A percentile compares a stretch with the other conserved stretches of the same genome.
These are phyloP conservation scores for Trichoderma arundinaceum DNA, from an alignment of 2,329 filamentous ascomycete genomes.

Conservation along the genomic window DNA sequence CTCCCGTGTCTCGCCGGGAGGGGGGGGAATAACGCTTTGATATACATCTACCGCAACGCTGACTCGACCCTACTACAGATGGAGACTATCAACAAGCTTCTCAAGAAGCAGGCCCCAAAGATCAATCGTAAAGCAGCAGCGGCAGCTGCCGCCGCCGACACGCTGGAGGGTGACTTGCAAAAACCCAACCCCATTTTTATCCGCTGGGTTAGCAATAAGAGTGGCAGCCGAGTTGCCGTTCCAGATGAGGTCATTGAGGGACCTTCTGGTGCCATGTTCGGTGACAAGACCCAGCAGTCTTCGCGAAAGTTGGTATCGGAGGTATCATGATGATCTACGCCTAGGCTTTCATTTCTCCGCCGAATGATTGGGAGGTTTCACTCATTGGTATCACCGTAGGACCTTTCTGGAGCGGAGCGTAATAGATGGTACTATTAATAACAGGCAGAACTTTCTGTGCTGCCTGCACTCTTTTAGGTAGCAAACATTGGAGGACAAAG, in stretches of 20 bases:
- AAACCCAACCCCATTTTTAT: constrained; percentile 67
- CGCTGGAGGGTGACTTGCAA: constrained; percentile 53
- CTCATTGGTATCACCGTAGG: too few relatives aligned
- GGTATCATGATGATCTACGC: constrained; percentile 44
- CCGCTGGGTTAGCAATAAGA: constrained; percentile 72
- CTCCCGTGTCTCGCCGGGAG: neutral
- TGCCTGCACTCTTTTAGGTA: neutral
- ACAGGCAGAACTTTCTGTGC: neutral
- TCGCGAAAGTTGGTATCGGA: constrained; percentile 61
- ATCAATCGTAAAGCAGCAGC: constrained; percentile 60
- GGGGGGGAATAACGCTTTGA: neutral
- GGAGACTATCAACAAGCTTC: constrained; percentile 88
- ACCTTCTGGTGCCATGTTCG: constrained; percentile 66
- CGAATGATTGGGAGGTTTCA: neutral
- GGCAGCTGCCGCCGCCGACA: constrained; percentile 53
- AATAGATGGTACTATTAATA: neutral
- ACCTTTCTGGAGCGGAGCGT: neutral
- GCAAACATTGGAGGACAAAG: neutral
- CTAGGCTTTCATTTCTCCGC: neutral
- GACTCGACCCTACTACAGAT: constrained; percentile 57
- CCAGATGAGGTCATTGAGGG: constrained; percentile 70
- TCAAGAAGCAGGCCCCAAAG: constrained; percentile 85
- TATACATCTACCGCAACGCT: neutral
- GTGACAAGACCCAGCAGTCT: constrained; percentile 30
- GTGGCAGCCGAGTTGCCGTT: constrained; percentile 67